Base-by-base conservation (phyloP, 495 filamentous ascomycete genomes). In the Pseudomonodictys pantanalensis region DNA sequence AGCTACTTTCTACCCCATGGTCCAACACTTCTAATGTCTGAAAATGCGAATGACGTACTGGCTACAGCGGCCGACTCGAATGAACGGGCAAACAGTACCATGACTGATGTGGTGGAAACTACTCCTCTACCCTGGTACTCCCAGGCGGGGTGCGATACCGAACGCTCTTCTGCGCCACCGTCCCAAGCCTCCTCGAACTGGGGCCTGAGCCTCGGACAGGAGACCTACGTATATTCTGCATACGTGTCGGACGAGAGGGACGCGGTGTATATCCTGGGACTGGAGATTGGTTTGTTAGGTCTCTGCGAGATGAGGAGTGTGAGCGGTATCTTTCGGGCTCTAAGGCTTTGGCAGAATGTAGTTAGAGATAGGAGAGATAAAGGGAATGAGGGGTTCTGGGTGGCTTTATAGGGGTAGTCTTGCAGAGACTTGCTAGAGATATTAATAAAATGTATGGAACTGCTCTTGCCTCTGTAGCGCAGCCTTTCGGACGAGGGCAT, bases 261-360 rank as follows among this genome's bases (percentile, higher is more conserved):
- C 38, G 20, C 20, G 5, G 38, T 41, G 12, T 18, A 15, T 15
- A 41, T 41, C 38, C 38, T 41, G 38, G 38, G 38, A 41, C 38
- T 18, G 38, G 38, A 41, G 38, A 18, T 41, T 15, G 38, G 38
- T 41, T 41, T 18, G 15, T 41, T 41, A 15, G 38, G 38, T 41
- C 38, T 41, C 12, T 41, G 38, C 38, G 12, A 41, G 53, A 57
- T 43, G 26, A 57, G 43, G 10, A 57, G 42, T 57, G 42, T 57
- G 1, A 48, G 42, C 20, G 54, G 54, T 32, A 49, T 57, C 28
- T 57, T 57, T 49, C 23, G 43, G 30, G 45, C 42, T 25, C 43
- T 57, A 18, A 57, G 42, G 54, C 42, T 57, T 47, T 57, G 54
- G 54, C 54, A 29, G 43, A 57, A 57, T 49, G 54, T 57, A 2